A percentile compares a stretch with the other conserved stretches of the same genome.
These are phyloP conservation scores for Cercospora brassicicola DNA, from an alignment of 2,329 filamentous ascomycete genomes.

Conservation along the genomic window DNA sequence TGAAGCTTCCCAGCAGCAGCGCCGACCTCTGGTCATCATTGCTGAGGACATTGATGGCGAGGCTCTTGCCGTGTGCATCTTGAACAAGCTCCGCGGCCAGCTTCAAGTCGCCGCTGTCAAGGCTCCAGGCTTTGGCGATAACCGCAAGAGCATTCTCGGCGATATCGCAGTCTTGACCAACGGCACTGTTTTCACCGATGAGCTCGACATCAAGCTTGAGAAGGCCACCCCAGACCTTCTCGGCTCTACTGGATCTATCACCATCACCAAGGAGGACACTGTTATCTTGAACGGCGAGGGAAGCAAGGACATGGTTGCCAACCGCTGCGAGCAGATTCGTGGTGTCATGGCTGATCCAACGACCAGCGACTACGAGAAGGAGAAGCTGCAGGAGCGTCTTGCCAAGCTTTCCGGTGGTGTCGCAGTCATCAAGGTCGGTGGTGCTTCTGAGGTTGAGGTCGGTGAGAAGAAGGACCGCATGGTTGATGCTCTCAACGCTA, in stretches of 20 bases:
- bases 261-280: slow-evolving; percentile 99
- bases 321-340: slow-evolving; percentile 98
- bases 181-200: slow-evolving; percentile 94
- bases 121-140: slow-evolving; percentile 98
- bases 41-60: slow-evolving; percentile 99
- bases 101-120: slow-evolving; percentile 98
- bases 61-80: slow-evolving; percentile 96
- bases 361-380: slow-evolving; percentile 99
- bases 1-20: slow-evolving; percentile 92
- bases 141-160: slow-evolving; percentile 99
- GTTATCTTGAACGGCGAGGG: slow-evolving; percentile 97
- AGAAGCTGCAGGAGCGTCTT: slow-evolving; percentile 99
- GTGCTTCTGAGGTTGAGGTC: slow-evolving; percentile 96
- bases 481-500: slow-evolving; percentile 96
- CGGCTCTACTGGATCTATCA: slow-evolving; percentile 95
- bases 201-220: slow-evolving; percentile 98
- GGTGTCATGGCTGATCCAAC: slow-evolving; percentile 90
- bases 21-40: slow-evolving; percentile 95
- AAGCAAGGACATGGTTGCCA: slow-evolving; percentile 85
- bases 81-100: slow-evolving; percentile 99
- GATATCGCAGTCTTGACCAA: slow-evolving; percentile 95
- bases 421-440: slow-evolving; percentile 98
- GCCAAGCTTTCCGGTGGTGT: slow-evolving; percentile 99
- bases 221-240: slow-evolving; percentile 96
- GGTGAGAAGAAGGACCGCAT: slow-evolving; percentile 99